These are phyloP conservation scores for Toxicodendron radicans DNA, from an alignment of 345 rosid genomes.

Conservation along the genomic window DNA sequence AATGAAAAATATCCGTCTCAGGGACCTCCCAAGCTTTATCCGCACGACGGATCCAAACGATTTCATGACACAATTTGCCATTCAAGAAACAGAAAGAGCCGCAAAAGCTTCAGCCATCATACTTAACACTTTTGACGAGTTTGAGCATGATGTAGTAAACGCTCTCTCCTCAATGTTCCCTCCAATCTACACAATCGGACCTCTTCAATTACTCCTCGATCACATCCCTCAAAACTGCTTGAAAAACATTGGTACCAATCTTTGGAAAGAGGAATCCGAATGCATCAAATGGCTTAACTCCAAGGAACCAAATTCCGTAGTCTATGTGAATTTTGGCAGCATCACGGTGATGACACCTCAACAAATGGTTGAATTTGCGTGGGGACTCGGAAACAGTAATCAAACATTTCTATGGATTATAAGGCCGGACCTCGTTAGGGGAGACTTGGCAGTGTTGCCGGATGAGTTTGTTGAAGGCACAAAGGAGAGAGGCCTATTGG, in stretches of 20 bases:
- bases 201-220: conserved; percentile 22
- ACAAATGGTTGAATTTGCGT: conserved; percentile 26
- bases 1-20: conserved; percentile 35
- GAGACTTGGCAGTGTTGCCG: conserved; percentile 16
- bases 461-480: conserved; percentile 12
- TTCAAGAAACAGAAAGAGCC: conserved; percentile 13
- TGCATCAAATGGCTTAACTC: conserved; percentile 27
- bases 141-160: conserved; percentile 32
- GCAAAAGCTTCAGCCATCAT: conserved; percentile 36
- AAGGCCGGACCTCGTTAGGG: conserved; percentile 21
- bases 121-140: conserved; percentile 41
- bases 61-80: conserved; percentile 33
- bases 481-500: conserved; percentile 16
- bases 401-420: conserved; percentile 27
- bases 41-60: conserved; percentile 37
- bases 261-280: conserved; percentile 29
- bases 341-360: conserved; percentile 17
- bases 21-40: conserved; percentile 46
- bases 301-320: conserved; percentile 24
- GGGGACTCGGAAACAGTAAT: conserved; percentile 30
- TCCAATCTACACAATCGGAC: conserved; percentile 22
- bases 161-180: conserved; percentile 23
- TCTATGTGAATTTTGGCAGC: conserved; percentile 31
- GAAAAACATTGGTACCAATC: conserved; percentile 1
- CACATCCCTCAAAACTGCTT: background rate